Conservation (phyloP, 345 rosid genomes). For the Orychophragmus violaceus region DNA sequence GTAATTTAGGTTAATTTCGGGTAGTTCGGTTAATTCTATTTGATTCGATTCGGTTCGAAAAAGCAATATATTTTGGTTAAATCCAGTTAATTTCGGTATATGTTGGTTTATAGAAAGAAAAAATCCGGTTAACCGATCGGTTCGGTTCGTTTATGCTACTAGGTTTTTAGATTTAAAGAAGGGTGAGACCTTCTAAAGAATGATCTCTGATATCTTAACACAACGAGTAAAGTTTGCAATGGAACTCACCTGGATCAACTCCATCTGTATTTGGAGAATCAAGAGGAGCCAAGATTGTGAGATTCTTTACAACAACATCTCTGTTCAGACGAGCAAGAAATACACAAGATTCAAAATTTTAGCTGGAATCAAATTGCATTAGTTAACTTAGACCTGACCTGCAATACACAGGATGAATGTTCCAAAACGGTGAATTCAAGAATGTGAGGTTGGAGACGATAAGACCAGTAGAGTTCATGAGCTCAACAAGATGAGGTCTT, state of each 20-base stretch:
- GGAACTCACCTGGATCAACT: conserved; percentile 79
- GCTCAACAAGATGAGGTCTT: conserved; percentile 91
- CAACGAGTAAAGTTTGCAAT: too few species aligned
- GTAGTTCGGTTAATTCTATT: too few species aligned
- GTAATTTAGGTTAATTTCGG: too few species aligned
- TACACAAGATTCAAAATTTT: not conserved
- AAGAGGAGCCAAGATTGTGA: conserved; percentile 89
- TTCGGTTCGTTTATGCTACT: too few species aligned
- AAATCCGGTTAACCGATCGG: too few species aligned
- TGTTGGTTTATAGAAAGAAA: too few species aligned
- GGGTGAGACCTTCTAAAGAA: too few species aligned
- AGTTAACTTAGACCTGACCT: conserved; percentile 47
- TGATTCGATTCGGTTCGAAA: too few species aligned
- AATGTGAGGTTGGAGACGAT: conserved; percentile 83
- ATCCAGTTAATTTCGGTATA: too few species aligned
- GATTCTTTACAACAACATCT: conserved; percentile 68
- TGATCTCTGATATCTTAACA: too few species aligned
- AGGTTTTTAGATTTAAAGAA: too few species aligned
- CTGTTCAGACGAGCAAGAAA: conserved; percentile 61
- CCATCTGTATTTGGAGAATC: conserved; percentile 97
- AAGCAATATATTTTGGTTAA: too few species aligned
- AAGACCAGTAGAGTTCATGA: conserved; percentile 78
- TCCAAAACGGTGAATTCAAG: conserved; percentile 94
- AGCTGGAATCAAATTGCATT: not conserved
- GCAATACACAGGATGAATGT: conserved; percentile 96